Conservation (phyloP, 2,329 filamentous ascomycete genomes). For the Xylaria sp. region DNA sequence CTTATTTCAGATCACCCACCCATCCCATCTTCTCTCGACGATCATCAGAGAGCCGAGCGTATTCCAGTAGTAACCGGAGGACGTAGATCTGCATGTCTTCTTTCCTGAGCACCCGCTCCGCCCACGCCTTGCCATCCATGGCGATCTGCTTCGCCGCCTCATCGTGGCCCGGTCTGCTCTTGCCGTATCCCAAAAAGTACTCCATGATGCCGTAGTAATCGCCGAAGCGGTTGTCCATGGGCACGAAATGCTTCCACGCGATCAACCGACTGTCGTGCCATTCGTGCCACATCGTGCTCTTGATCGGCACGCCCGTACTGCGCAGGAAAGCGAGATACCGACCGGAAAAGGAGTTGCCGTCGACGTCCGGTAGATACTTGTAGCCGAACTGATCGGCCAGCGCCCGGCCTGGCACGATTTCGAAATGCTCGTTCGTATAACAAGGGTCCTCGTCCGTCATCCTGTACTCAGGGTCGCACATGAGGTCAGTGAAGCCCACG, state of each 20-base stretch:
- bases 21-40: conserved; percentile 49
- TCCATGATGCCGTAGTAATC: conserved; percentile 70
- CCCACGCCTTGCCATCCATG: conserved; percentile 60
- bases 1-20: conserved; percentile 44
- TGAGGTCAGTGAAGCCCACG: conserved; percentile 50
- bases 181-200: conserved; percentile 62
- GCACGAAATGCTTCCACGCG: conserved; percentile 76
- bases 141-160: conserved; percentile 59
- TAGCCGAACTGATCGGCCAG: conserved; percentile 51
- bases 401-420: conserved; percentile 35
- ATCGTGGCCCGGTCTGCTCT: conserved; percentile 45
- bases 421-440: conserved; percentile 46
- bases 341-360: conserved; percentile 67
- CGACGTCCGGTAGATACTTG: conserved; percentile 72
- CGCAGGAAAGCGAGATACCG: conserved; percentile 64
- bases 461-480: conserved; percentile 38
- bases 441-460: conserved; percentile 38
- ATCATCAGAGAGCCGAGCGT: conserved; percentile 51
- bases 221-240: conserved; percentile 67
- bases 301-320: conserved; percentile 66
- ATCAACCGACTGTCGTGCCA: conserved; percentile 74
- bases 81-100: conserved; percentile 73
- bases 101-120: conserved; percentile 58
- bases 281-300: conserved; percentile 71
- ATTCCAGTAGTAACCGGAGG: conserved; percentile 59